These are phyloP conservation scores for Meripilus lineatus DNA, from an alignment of 1,284 basidiomycete genomes.

Conservation along the genomic window DNA sequence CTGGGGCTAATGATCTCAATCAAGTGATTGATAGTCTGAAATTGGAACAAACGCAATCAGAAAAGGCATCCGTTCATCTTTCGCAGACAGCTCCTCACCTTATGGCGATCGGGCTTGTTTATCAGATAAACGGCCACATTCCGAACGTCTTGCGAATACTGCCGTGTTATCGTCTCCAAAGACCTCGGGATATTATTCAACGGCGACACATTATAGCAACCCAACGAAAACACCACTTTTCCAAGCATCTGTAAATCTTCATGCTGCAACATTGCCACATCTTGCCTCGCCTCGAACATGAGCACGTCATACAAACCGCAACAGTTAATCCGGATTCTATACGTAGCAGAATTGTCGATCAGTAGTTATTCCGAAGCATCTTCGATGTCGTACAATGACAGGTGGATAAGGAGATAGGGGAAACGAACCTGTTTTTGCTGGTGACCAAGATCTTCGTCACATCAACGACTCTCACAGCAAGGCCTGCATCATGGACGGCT, in stretches of 20 bases:
- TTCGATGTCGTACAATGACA: neutral
- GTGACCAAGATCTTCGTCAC: slow-evolving; percentile 87
- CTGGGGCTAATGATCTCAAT: slow-evolving; percentile 76
- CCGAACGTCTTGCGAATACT: slow-evolving; percentile 83
- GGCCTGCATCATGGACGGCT: slow-evolving; percentile 76
- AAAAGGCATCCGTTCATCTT: slow-evolving; percentile 6
- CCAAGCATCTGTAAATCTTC: slow-evolving; percentile 91
- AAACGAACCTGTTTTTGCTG: slow-evolving; percentile 75
- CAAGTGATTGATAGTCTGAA: slow-evolving; percentile 77
- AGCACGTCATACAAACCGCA: slow-evolving; percentile 86
- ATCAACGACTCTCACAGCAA: slow-evolving; percentile 84
- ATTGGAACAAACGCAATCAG: too few relatives aligned
- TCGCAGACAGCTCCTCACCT: slow-evolving; percentile 34
- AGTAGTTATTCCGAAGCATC: neutral
- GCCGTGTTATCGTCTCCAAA: slow-evolving; percentile 69
- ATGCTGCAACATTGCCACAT: slow-evolving; percentile 64
- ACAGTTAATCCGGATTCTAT: slow-evolving; percentile 69
- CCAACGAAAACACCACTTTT: slow-evolving; percentile 78
- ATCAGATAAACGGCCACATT: slow-evolving; percentile 77
- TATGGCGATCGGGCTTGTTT: slow-evolving; percentile 62
- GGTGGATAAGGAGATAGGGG: slow-evolving; percentile 8
- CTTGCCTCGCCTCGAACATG: slow-evolving; percentile 65
- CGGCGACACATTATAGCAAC: slow-evolving; percentile 62
- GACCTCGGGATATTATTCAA: slow-evolving; percentile 65
- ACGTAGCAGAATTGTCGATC: neutral